A percentile compares a stretch with the other conserved stretches of the same genome.
phyloP scores from a whole-genome alignment of 2,329 filamentous ascomycete species.

The Trichoderma sp. region DNA sequence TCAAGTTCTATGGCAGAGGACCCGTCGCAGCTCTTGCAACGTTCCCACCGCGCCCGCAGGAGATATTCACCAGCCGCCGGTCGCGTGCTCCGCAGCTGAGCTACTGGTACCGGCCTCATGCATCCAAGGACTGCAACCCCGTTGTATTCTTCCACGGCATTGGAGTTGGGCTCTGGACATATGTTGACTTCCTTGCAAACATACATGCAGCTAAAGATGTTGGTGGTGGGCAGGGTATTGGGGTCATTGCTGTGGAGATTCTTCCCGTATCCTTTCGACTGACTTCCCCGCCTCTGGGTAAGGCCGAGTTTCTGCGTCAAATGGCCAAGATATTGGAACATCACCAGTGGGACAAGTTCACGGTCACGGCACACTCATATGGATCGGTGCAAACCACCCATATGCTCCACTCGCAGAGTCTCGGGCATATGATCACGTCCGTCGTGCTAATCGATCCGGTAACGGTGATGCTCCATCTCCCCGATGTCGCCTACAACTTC shows the following conservation, averaged over 20 bases:
- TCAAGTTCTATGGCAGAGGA: constrained; percentile 48
- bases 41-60: constrained; percentile 58
- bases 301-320: constrained; percentile 54
- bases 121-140: constrained; percentile 46
- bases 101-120: constrained; percentile 68
- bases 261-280: constrained; percentile 64
- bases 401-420: constrained; percentile 49
- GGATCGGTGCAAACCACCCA: constrained; percentile 63
- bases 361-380: constrained; percentile 63
- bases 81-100: constrained; percentile 52
- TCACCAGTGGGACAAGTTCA: constrained; percentile 58
- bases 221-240: constrained; percentile 47
- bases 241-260: constrained; percentile 65
- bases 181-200: constrained; percentile 55
- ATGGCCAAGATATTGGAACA: constrained; percentile 55
- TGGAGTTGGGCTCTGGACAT: constrained; percentile 64
- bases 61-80: constrained; percentile 42
- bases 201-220: constrained; percentile 40
- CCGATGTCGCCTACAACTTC: constrained; percentile 71
- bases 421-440: constrained; percentile 51
- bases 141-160: constrained; percentile 71
- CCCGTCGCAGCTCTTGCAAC: constrained; percentile 35
- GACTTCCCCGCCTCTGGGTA: constrained; percentile 50
- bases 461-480: constrained; percentile 64
- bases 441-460: constrained; percentile 59